Percentiles rank a stretch among this genome's conserved stretches.
Conservation (phyloP, 768 basidiomycete species). For the Collybia sp. region DNA sequence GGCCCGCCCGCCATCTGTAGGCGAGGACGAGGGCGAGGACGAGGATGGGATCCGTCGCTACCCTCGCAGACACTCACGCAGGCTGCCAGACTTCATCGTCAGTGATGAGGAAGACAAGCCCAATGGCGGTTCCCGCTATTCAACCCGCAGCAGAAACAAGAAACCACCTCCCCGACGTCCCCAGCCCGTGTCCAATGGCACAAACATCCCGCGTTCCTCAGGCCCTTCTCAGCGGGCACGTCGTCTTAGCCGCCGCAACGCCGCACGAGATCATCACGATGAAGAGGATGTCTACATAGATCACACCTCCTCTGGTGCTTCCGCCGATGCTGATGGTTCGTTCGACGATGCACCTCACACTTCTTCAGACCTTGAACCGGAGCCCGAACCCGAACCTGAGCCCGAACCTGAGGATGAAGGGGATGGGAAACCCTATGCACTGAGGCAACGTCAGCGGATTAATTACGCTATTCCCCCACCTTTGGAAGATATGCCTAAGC, state of each 20-base stretch:
- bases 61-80: conserved; percentile 13
- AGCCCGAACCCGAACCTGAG: conserved; percentile 40
- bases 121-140: conserved; percentile 21
- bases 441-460: conserved; percentile 63
- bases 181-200: conserved; percentile 2
- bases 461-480: conserved; percentile 84
- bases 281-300: conserved; percentile 49
- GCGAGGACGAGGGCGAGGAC: conserved; percentile 16
- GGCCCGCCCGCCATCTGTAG: conserved; percentile 14
- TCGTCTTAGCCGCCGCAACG: conserved; percentile 23
- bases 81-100: conserved; percentile 30
- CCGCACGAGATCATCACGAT: conserved; percentile 24
- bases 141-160: conserved; percentile 35
- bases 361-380: conserved; percentile 38
- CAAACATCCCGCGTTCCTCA: conserved; percentile 1
- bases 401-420: conserved; percentile 40
- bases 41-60: conserved; percentile 20
- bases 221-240: conserved; percentile 20
- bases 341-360: conserved; percentile 49
- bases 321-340: conserved; percentile 55
- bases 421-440: conserved; percentile 57
- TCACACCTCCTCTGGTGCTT: conserved; percentile 41
- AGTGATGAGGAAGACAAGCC: conserved; percentile 40
- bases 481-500: conserved; percentile 61
- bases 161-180: conserved; percentile 12